Base-by-base conservation (phyloP, 495 filamentous ascomycete species). In the Penicillium tannophilum region DNA sequence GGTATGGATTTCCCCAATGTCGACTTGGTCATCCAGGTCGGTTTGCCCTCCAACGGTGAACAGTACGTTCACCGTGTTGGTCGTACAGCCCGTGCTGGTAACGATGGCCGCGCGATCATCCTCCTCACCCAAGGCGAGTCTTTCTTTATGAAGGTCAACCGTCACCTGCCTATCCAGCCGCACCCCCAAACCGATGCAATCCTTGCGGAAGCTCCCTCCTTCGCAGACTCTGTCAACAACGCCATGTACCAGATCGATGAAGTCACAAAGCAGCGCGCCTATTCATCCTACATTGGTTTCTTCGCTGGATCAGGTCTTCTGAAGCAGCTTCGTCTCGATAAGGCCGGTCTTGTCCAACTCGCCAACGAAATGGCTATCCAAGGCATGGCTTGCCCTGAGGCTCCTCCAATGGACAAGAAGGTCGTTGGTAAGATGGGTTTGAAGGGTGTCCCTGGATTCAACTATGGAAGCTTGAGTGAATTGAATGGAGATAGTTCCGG, bases 1-100 rank as follows among this genome's bases (percentile, higher is more conserved):
- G 88, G 88, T 30, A 93, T 97, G 91, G 93, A 97, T 71, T 97
- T 97, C 77, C 92, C 93, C 54, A 87, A 92, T 62, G 93, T 97
- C 52, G 88, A 92, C 45, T 85, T 96, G 61, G 92, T 97, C 60
- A 85, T 97, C 66, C 93, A 97, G 68, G 71, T 93, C 53, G 90
- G 91, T 48, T 64, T 88, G 14, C 91, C 93, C 4, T 73, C 81
- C 7, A 82, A 82, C 60, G 76, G 85, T 16, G 93, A 97, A 56
- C 82, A 88, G 55, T 97, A 97, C 72, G 90, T 97, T 61, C 93
- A 97, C 72, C 86, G 93, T 55, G 79, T 97, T 56, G 93, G 93
- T 24, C 90, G 72, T 62, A 88, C 85, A 10, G 85, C 78, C 33
- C 85, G 85, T 58, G 88, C 86, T 23, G 88, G 86, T 23, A 85